Evolutionary conservation across 2,329 filamentous ascomycete genomes (phyloP).

Genomic region (Xylaria sp.): DNA sequence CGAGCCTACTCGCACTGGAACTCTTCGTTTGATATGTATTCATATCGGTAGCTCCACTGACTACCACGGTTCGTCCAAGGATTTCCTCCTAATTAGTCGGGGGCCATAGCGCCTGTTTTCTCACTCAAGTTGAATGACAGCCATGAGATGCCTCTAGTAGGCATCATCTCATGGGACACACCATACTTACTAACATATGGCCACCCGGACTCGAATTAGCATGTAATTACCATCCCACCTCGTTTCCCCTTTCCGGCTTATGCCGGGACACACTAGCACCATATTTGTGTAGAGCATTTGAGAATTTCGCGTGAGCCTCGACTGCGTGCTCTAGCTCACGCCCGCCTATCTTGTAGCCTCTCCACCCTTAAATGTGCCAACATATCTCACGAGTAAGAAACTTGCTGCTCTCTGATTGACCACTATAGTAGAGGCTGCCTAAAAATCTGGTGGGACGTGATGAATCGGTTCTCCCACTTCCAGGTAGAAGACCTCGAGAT

Average conservation of each 20-base stretch:
- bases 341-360: neutral
- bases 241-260: neutral
- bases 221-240: slow-evolving; percentile 40
- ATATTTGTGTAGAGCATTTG: neutral
- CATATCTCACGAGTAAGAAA: neutral
- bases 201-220: slow-evolving; percentile 55
- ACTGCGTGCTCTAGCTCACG: neutral
- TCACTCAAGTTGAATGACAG: slow-evolving; percentile 73
- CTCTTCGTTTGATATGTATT: too few relatives aligned
- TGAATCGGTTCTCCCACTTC: slow-evolving; percentile 80
- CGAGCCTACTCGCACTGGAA: too few relatives aligned
- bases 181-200: slow-evolving; percentile 2
- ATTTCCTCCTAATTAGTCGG: too few relatives aligned
- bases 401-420: neutral
- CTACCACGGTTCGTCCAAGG: too few relatives aligned
- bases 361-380: neutral
- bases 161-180: slow-evolving; percentile 21
- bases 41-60: too few relatives aligned
- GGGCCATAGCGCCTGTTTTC: slow-evolving; percentile 48
- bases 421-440: slow-evolving; percentile 61
- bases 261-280: neutral
- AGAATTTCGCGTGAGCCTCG: neutral
- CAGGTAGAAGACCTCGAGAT: slow-evolving; percentile 59
- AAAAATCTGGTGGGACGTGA: slow-evolving; percentile 65
- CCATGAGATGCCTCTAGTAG: slow-evolving; percentile 69